These are phyloP conservation scores for Ceratobasidium papillatum DNA, from an alignment of 1,284 basidiomycete genomes.

Conservation along the genomic window DNA sequence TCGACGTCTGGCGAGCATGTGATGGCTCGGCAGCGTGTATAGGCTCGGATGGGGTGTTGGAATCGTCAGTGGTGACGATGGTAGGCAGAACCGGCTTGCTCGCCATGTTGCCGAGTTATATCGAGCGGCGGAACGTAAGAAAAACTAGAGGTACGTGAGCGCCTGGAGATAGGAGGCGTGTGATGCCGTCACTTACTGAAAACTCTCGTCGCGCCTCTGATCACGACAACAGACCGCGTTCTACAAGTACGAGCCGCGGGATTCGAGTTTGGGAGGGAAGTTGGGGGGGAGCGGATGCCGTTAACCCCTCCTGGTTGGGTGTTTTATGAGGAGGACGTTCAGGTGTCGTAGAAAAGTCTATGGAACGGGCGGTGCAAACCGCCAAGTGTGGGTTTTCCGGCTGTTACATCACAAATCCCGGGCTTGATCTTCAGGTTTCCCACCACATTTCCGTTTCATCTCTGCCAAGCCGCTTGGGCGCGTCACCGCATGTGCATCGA, in stretches of 20 bases:
- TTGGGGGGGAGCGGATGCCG: slow-evolving; percentile 11
- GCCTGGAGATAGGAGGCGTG: neutral
- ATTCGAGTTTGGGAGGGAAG: neutral
- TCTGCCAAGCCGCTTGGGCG: slow-evolving; percentile 13
- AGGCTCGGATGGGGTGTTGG: neutral
- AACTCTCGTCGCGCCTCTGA: slow-evolving; percentile 1
- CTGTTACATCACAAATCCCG: neutral
- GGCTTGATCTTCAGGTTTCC: neutral
- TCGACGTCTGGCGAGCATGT: slow-evolving; percentile 14
- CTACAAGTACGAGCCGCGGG: neutral
- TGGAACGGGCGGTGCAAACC: slow-evolving; percentile 5
- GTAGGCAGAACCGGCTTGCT: slow-evolving; percentile 29
- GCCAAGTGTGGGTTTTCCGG: slow-evolving; percentile 8
- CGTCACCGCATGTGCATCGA: neutral
- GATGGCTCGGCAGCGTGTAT: neutral
- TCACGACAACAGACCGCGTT: neutral
- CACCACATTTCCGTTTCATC: neutral
- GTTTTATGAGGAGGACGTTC: neutral
- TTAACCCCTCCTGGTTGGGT: neutral
- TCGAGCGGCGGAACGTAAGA: slow-evolving; percentile 19
- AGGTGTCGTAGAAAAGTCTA: slow-evolving; percentile 15
- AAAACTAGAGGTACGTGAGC: slow-evolving; percentile 25
- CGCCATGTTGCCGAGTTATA: slow-evolving; percentile 29
- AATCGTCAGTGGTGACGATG: slow-evolving; percentile 37
- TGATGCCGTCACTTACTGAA: neutral